Base-by-base conservation (phyloP, 495 filamentous ascomycete species). In the Penicillium roqueforti region DNA sequence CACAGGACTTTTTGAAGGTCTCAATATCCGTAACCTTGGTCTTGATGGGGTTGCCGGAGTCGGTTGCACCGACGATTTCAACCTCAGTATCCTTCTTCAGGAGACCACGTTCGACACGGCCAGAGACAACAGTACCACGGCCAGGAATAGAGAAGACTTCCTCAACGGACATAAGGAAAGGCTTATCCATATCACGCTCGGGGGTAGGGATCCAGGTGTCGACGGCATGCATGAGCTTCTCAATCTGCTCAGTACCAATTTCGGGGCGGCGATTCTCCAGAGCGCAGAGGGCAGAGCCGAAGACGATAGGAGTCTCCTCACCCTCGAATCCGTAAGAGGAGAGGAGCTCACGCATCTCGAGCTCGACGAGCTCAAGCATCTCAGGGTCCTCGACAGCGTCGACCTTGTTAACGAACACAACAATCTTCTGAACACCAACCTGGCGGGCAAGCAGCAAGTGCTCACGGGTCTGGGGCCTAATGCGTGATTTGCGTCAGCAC, bases 401-500 rank as follows among this genome's bases (percentile, higher is more conserved):
- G 70, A 97, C 82, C 82, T 98, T 98, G 85, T 98, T 98, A 65
- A 98, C 95, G 75, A 98, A 98, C 57, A 98, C 93, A 59, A 98
- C 95, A 47, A 98, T 89, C 76, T 85, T 88, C 77, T 97, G 89
- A 59, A 98, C 88, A 81, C 93, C 93, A 66, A 98, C 92, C 76
- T 98, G 93, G 59, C 93, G 89, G 65, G 93, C 93, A 48, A 98
- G 88, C 56, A 98, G 85, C 72, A 98, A 82, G 81, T 98, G 93
- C 77, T 98, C 93, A 77, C 93, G 84, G 51, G 93, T 98, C 80
- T 98, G 93, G 68, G 93, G 93, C 85, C 85, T 88, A 44, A 61
- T 51, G 26, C 14, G n/a, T 26, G 6, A 39, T 14, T 28, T 28
- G 31, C 49, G 54, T 76, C 53, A 74, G 67, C 54, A 54, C 43